Base-by-base conservation (phyloP, 179 eudicot species). In the Gypsophila paniculata region DNA sequence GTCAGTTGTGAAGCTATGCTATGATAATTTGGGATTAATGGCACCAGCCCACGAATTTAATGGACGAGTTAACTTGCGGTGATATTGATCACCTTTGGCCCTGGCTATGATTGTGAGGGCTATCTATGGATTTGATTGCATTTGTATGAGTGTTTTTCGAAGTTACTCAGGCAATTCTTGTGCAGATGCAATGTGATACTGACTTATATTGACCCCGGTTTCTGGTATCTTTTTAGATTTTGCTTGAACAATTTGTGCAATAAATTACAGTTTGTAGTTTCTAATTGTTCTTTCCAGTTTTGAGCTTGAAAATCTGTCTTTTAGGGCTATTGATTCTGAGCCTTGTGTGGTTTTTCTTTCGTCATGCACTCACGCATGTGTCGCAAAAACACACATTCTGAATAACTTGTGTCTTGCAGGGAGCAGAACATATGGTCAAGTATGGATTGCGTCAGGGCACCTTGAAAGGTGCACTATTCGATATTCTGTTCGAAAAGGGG, bases 381-480 rank as follows among this genome's bases (percentile, higher is more conserved):
- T 64, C 23, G 51, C 23, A 25, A 75, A 60, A 61, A 26, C 8
- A 34, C 71, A 57, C 36, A 76, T 53, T 53, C 34, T 79, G 21
- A 72, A 21, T 22, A 34, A 60, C 53, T 65, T 68, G 11, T 63
- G 1, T 74, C 65, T 49, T 74, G 29, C 77, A 95, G 99, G 93
- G 86, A 79, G 84, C 60, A 60, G 80, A 78, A 68, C 81, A 55
- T 63, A 82, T 92, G 90, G 81, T 73, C 60, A 90, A 85, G 80
- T 88, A 78, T 83, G 93, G 96, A 36, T 69, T 95, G 72, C 72
- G 73, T 48, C 87, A 88, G 38, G 90, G 90, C 65, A 90, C 96
- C 51, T 72, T 95, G 75, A 95, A 95, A 88, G 98, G 93, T 68
- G 96, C 83, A 77, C 69, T 95, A 64, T 95, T 92, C 71, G 82